Evolutionary conservation across 805 yeast species (phyloP), one percentile per base, ranked within the genome.

Genomic region (Candida pini): DNA sequence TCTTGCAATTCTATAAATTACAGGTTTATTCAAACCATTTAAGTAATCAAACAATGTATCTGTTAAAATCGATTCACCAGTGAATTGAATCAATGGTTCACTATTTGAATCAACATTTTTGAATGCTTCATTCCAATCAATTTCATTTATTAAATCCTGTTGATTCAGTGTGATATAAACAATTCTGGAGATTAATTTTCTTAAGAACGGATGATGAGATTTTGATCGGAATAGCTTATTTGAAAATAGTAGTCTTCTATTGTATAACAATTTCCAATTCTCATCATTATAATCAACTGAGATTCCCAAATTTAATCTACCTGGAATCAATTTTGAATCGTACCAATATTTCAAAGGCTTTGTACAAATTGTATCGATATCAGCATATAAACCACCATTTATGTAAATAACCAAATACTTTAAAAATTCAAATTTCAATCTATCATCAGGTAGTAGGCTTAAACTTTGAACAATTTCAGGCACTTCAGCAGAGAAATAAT

Each of bases 361-460:
- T 34, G 70, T 62, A 18, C 77, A 69, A 39, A 58, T 62, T 1
- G 81, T 76, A 49, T 77, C 83, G 23, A 76, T 71, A 49, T 77
- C 82, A 4, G 80, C 69, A 47, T 77, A 77, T 9, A 73, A 66
- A n/a, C 83, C 83, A 30, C 83, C 83, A 30, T 59, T 54, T 4
- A 76, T 64, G 39, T 50, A 74, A 5, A 76, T 45, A 6, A 73
- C 61, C 39, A 75, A 54, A 48, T 76, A 77, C 35, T 78, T 62
- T 52, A 76, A 64, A 40, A 76, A 74, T 46, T 77, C 82, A 60
- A 66, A 71, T 41, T 60, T 57, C 32, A 71, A 54, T 22, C 69
- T 59, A 17, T 57, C 64, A 51, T 71, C 71, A 1, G 81, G 79
- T 37, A 74, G 51, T 7, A 45, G 41, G 36, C 64, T 64, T 45